Conservation (phyloP, 2,329 filamentous ascomycete genomes). For the Parasarocladium wereldwijsianum region DNA sequence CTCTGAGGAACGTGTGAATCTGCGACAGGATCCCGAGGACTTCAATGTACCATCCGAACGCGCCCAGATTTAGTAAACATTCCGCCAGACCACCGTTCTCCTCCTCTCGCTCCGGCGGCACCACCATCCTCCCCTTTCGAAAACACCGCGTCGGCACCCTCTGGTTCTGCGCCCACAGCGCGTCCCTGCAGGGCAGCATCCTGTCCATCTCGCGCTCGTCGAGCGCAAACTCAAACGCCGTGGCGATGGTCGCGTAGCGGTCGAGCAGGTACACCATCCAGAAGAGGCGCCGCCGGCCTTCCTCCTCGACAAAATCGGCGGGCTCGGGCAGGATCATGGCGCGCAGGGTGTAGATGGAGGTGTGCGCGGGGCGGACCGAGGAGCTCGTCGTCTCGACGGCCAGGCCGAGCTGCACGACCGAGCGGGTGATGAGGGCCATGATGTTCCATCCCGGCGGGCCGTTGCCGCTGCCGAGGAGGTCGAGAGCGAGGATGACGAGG, state of each 20-base stretch:
- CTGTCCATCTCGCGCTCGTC: conserved; percentile 84
- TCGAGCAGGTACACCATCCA: conserved; percentile 93
- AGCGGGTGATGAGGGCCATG: conserved; percentile 74
- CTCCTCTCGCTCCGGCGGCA: conserved; percentile 60
- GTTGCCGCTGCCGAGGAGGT: conserved; percentile 75
- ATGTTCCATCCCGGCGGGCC: conserved; percentile 88
- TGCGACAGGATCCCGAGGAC: conserved; percentile 75
- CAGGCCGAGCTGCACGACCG: conserved; percentile 75
- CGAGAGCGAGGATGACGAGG: conserved; percentile 71
- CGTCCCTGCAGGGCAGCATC: conserved; percentile 73
- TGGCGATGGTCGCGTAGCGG: conserved; percentile 78
- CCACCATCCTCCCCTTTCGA: conserved; percentile 37
- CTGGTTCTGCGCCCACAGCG: conserved; percentile 71
- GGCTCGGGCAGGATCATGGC: conserved; percentile 76
- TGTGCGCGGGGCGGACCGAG: conserved; percentile 61
- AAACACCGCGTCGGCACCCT: conserved; percentile 80
- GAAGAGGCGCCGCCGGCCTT: conserved; percentile 69
- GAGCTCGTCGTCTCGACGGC: conserved; percentile 72
- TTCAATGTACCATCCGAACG: conserved; percentile 83
- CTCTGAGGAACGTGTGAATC: conserved; percentile 79
- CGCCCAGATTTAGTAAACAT: conserved; percentile 76
- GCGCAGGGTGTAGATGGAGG: conserved; percentile 78
- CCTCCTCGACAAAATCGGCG: conserved; percentile 77
- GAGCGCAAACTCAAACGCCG: conserved; percentile 81
- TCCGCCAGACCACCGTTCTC: no score